A percentile compares a stretch with the other conserved stretches of the same genome.
phyloP scores from a whole-genome alignment of 2,329 filamentous ascomycete species.

The Nigrograna mackinnonii region DNA sequence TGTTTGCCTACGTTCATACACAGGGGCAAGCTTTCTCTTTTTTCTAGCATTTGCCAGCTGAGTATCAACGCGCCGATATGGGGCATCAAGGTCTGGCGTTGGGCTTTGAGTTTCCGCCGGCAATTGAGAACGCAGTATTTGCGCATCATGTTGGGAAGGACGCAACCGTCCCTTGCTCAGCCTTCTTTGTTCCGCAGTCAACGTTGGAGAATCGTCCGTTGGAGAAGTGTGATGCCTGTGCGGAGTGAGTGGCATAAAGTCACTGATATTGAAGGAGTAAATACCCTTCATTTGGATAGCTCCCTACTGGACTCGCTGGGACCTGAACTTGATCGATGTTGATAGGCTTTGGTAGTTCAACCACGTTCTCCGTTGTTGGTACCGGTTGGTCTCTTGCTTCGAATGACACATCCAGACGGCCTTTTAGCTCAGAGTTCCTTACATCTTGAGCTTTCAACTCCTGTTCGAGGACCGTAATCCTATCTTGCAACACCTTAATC shows the following conservation, averaged over 20 bases:
- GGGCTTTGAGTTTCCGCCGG: too few species aligned
- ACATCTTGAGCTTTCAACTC: neutral
- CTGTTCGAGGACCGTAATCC: slow-evolving; percentile 6
- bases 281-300: slow-evolving; percentile 1
- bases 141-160: too few species aligned
- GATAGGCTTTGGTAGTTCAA: slow-evolving; percentile 2
- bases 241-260: too few species aligned
- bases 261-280: neutral
- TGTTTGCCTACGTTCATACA: slow-evolving; percentile 4
- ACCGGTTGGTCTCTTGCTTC: neutral
- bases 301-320: slow-evolving; percentile 1
- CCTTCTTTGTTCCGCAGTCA: slow-evolving; percentile 4
- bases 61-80: neutral
- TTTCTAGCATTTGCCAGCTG: slow-evolving; percentile 10
- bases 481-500: slow-evolving; percentile 6
- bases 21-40: slow-evolving; percentile 8
- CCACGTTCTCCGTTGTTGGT: slow-evolving; percentile 1
- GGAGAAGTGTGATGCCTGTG: too few species aligned
- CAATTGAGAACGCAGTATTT: too few species aligned
- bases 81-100: slow-evolving; percentile 4
- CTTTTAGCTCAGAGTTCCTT: slow-evolving; percentile 4
- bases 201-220: slow-evolving; percentile 7
- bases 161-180: too few species aligned
- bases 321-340: slow-evolving; percentile 4
- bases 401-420: slow-evolving; percentile 1